Evolutionary conservation across 352 stramenopile species (phyloP).

Genomic region (Phytophthora ohioensis): DNA sequence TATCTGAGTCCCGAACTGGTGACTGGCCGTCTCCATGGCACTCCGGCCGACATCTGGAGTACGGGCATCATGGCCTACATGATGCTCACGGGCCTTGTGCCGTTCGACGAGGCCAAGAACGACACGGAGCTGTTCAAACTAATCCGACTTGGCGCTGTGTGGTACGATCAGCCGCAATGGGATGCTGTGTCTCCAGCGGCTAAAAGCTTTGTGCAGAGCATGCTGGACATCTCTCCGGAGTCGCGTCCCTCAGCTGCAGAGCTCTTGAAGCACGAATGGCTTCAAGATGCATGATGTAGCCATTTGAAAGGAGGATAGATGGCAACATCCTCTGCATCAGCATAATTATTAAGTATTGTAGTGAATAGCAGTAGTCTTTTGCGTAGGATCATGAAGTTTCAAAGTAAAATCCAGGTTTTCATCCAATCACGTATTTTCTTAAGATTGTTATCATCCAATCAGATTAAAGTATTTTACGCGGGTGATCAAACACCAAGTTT

Average conservation of each 20-base stretch:
- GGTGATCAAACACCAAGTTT: slow-evolving; percentile 25
- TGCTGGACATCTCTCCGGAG: slow-evolving; percentile 88
- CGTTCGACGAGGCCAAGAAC: slow-evolving; percentile 64
- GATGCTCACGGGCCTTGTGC: slow-evolving; percentile 70
- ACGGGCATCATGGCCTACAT: slow-evolving; percentile 97
- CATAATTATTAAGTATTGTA: slow-evolving; percentile 37
- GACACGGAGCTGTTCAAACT: slow-evolving; percentile 73
- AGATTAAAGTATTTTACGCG: slow-evolving; percentile 16
- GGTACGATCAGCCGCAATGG: slow-evolving; percentile 93
- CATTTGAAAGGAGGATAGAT: slow-evolving; percentile 9
- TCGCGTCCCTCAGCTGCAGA: slow-evolving; percentile 65
- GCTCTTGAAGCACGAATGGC: slow-evolving; percentile 67
- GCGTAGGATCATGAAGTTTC: slow-evolving; percentile 19
- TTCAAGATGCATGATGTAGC: slow-evolving; percentile 46
- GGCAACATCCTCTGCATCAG: slow-evolving; percentile 3
- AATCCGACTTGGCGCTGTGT: slow-evolving; percentile 91
- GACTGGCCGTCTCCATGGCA: slow-evolving; percentile 90
- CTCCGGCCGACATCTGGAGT: slow-evolving; percentile 95
- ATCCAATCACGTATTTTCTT: slow-evolving; percentile 9
- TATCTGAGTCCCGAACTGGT: slow-evolving; percentile 98
- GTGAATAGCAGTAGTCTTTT: slow-evolving; percentile 22
- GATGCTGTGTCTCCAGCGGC: slow-evolving; percentile 72
- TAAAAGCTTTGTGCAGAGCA: slow-evolving; percentile 88
- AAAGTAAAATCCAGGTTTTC: not conserved
- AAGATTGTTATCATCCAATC: slow-evolving; percentile 14